phyloP scores from a whole-genome alignment of 139 green algal species.

The Dunaliella primolecta region DNA sequence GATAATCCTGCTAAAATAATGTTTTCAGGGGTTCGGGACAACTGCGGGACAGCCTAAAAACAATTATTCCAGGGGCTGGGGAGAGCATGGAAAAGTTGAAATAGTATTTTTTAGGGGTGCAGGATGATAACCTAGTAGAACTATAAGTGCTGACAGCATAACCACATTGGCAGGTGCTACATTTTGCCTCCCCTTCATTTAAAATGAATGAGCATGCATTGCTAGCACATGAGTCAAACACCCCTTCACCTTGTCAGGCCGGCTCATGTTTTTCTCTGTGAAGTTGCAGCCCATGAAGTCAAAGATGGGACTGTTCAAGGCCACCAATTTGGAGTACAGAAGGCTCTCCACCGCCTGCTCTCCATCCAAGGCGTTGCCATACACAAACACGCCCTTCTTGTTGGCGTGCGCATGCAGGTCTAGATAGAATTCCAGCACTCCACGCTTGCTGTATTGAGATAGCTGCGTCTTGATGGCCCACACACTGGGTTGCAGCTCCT shows the following conservation, averaged over 20 bases:
- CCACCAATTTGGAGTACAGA: slow-evolving; percentile 33
- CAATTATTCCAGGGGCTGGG: too few relatives aligned
- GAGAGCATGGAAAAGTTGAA: too few relatives aligned
- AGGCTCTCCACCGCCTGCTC: slow-evolving; percentile 36
- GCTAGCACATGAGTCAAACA: too few relatives aligned
- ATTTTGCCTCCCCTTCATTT: too few relatives aligned
- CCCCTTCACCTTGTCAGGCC: slow-evolving; percentile 6
- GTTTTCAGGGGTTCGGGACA: too few relatives aligned
- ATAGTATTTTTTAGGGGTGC: too few relatives aligned
- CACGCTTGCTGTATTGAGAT: slow-evolving; percentile 29
- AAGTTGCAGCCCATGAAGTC: slow-evolving; percentile 56
- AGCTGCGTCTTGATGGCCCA: slow-evolving; percentile 48
- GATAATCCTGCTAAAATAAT: too few relatives aligned
- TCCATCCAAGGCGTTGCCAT: slow-evolving; percentile 48
- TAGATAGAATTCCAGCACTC: slow-evolving; percentile 49
- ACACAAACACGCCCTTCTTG: slow-evolving; percentile 60
- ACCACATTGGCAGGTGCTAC: too few relatives aligned
- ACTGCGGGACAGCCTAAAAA: too few relatives aligned
- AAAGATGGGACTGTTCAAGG: slow-evolving; percentile 46
- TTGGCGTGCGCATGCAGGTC: slow-evolving; percentile 68
- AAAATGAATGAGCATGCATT: too few relatives aligned
- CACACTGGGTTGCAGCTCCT: slow-evolving; percentile 47
- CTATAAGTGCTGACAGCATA: too few relatives aligned
- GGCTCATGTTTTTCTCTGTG: slow-evolving; percentile 59
- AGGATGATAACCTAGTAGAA: too few relatives aligned